Conservation (phyloP, 805 yeast species). For the Candida sanyiensis region DNA sequence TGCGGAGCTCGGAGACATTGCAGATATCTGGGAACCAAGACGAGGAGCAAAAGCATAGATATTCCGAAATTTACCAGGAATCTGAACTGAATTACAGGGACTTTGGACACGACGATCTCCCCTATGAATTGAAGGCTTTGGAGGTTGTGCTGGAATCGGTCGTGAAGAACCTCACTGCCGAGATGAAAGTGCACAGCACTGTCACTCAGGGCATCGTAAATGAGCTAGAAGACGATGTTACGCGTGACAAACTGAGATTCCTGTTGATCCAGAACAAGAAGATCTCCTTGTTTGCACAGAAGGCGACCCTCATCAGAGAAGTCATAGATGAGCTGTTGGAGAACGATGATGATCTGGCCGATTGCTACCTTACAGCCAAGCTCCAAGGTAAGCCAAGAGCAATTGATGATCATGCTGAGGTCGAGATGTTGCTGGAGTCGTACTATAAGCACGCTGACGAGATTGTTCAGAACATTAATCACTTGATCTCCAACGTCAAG, state of each 20-base stretch:
- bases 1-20: conserved; percentile 30
- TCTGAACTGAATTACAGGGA: not conserved
- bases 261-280: conserved; percentile 81
- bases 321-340: conserved; percentile 80
- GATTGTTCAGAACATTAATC: conserved; percentile 84
- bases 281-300: conserved; percentile 76
- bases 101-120: conserved; percentile 38
- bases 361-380: conserved; percentile 69
- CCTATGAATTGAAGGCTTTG: conserved; percentile 87
- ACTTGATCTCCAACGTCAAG: conserved; percentile 70
- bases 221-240: conserved; percentile 79
- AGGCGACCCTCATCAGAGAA: conserved; percentile 75
- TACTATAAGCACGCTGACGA: conserved; percentile 91
- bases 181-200: conserved; percentile 78
- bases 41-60: not conserved
- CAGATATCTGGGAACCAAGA: not conserved
- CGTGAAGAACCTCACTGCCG: conserved; percentile 71
- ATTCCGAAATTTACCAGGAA: conserved; percentile 3
- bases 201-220: conserved; percentile 66
- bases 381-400: conserved; percentile 38
- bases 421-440: conserved; percentile 84
- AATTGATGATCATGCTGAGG: conserved; percentile 72
- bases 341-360: conserved; percentile 82
- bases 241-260: conserved; percentile 70
- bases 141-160: conserved; percentile 84